phyloP scores from a whole-genome alignment of 1,284 basidiomycete species.

The Veloboletus limbatus region DNA sequence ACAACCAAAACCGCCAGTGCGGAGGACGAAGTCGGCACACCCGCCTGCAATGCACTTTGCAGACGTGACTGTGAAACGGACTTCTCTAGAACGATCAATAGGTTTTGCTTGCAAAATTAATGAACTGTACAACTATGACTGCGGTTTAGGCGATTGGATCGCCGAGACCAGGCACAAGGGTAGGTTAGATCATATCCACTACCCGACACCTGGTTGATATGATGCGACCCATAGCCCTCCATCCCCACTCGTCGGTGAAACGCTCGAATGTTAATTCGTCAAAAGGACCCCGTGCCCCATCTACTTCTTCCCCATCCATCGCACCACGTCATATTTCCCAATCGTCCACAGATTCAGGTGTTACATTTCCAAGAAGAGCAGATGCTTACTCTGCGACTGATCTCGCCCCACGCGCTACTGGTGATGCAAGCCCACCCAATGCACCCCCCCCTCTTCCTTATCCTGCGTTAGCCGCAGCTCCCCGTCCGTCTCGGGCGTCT shows the following conservation, averaged over 20 bases:
- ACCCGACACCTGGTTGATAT: conserved; percentile 11
- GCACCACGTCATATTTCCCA: conserved; percentile 65
- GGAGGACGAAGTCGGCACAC: conserved; percentile 49
- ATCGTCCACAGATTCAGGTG: conserved; percentile 68
- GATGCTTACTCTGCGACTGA: conserved; percentile 78
- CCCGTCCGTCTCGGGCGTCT: conserved; percentile 28
- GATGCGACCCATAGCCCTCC: conserved; percentile 20
- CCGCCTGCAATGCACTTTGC: conserved; percentile 75
- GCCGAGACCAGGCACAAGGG: conserved; percentile 53
- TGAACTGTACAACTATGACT: conserved; percentile 74
- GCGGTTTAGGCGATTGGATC: conserved; percentile 79
- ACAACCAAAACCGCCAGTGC: conserved; percentile 23
- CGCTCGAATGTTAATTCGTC: conserved; percentile 25
- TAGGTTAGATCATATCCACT: conserved; percentile 29
- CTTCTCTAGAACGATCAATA: conserved; percentile 67
- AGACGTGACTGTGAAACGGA: conserved; percentile 63
- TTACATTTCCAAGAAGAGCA: conserved; percentile 72
- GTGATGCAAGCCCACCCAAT: conserved; percentile 47
- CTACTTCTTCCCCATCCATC: conserved; percentile 36
- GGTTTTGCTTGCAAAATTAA: conserved; percentile 85
- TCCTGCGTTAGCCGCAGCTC: conserved; percentile 49
- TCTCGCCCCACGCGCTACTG: conserved; percentile 47
- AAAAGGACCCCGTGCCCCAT: conserved; percentile 29
- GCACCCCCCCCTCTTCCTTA: conserved; percentile 74
- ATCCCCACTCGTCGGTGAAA: conserved; percentile 28